phyloP scores from a whole-genome alignment of 2,329 filamentous ascomycete species.

The Blastomyces gilchristii region DNA sequence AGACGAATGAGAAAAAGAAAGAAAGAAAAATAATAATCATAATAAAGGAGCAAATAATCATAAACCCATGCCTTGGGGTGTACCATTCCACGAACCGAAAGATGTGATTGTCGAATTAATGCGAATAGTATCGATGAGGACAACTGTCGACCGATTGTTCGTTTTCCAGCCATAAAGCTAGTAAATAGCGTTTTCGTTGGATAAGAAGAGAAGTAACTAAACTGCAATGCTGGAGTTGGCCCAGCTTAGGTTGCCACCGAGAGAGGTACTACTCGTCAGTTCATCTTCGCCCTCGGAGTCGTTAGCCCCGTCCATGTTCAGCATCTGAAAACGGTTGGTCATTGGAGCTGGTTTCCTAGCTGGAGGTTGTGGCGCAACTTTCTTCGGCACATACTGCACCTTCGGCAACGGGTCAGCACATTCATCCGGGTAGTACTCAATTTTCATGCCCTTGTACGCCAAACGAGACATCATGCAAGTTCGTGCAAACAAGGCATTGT shows the following conservation, averaged over 20 bases:
- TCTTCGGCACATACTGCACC: constrained; percentile 24
- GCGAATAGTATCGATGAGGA: background rate
- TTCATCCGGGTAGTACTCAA: constrained; percentile 64
- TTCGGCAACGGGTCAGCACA: constrained; percentile 52
- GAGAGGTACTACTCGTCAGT: constrained; percentile 12
- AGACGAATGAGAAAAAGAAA: background rate
- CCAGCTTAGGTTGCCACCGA: constrained; percentile 16
- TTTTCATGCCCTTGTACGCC: constrained; percentile 58
- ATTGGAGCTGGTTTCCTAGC: constrained; percentile 33
- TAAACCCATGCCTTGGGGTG: background rate
- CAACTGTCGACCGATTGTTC: background rate
- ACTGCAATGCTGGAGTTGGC: constrained; percentile 13
- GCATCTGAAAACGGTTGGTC: constrained; percentile 53
- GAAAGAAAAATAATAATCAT: no score
- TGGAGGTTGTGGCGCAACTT: constrained; percentile 19
- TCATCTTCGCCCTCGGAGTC: constrained; percentile 26
- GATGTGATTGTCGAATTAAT: background rate
- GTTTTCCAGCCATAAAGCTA: background rate
- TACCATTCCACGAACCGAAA: background rate
- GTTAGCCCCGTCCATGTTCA: constrained; percentile 43
- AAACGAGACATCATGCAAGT: constrained; percentile 63
- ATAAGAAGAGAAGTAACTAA: constrained; percentile 3
- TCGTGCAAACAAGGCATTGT: constrained; percentile 62
- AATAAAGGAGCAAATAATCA: background rate
- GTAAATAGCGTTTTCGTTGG: no score